Conservation (phyloP, 768 basidiomycete species). For the Cantharellus anzutake region DNA sequence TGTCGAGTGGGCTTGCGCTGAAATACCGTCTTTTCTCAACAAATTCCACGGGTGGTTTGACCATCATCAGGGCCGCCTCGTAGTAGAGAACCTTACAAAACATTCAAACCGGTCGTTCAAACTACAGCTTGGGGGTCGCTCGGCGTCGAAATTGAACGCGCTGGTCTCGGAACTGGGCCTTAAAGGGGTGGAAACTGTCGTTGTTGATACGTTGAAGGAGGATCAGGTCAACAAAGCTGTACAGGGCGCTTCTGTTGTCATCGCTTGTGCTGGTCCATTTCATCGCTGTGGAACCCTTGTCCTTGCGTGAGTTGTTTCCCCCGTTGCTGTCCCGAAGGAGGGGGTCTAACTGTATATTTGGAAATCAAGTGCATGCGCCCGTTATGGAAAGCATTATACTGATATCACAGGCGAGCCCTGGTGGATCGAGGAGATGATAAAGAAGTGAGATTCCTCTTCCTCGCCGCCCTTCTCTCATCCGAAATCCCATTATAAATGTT, state of each 20-base stretch:
- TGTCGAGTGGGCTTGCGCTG: background rate
- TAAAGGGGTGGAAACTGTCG: slow-evolving; percentile 24
- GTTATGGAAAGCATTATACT: slow-evolving; percentile 61
- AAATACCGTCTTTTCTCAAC: background rate
- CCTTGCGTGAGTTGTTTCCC: slow-evolving; percentile 29
- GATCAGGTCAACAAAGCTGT: slow-evolving; percentile 39
- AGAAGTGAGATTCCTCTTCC: slow-evolving; percentile 24
- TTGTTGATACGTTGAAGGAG: slow-evolving; percentile 39
- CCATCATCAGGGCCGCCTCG: slow-evolving; percentile 30
- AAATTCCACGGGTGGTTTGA: background rate
- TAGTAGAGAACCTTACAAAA: slow-evolving; percentile 40
- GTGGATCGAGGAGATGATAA: slow-evolving; percentile 47
- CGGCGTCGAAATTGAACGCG: slow-evolving; percentile 35
- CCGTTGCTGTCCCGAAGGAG: background rate
- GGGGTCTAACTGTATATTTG: background rate
- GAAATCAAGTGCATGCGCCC: slow-evolving; percentile 42
- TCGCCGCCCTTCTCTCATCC: background rate
- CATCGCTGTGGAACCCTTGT: slow-evolving; percentile 55
- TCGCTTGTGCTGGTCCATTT: slow-evolving; percentile 63
- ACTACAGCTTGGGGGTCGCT: slow-evolving; percentile 53
- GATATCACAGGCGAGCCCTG: slow-evolving; percentile 43
- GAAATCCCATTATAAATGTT: slow-evolving; percentile 9
- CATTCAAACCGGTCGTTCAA: slow-evolving; percentile 46
- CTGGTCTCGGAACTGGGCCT: slow-evolving; percentile 29
- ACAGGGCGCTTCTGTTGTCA: slow-evolving; percentile 40